Evolutionary conservation across 208 protist species (phyloP).

Genomic region (Angomonas ambiguus): DNA sequence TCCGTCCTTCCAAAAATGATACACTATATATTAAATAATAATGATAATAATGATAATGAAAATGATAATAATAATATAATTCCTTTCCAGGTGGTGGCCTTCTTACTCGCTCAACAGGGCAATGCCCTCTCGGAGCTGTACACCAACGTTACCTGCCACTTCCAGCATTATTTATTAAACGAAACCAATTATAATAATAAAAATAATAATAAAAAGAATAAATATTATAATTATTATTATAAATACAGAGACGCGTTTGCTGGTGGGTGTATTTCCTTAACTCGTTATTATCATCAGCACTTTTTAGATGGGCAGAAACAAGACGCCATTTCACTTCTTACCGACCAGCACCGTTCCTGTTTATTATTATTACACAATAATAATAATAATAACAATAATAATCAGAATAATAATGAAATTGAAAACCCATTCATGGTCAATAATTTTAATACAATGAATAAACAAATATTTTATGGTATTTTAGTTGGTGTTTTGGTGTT

Average conservation of each 20-base stretch:
- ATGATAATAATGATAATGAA: no score
- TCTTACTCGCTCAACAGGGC: constrained; percentile 57
- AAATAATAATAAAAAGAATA: constrained; percentile 16
- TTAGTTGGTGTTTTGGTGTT: background rate
- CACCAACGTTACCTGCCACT: constrained; percentile 64
- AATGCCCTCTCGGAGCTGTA: constrained; percentile 70
- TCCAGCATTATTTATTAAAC: constrained; percentile 44
- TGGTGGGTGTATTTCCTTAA: constrained; percentile 38
- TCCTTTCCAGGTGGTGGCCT: constrained; percentile 12
- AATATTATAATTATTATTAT: no score
- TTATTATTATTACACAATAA: constrained; percentile 5
- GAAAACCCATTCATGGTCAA: background rate
- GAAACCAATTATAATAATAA: no score
- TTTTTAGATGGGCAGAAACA: constrained; percentile 81
- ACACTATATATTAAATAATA: no score
- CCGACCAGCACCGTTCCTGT: constrained; percentile 57
- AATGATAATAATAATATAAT: background rate
- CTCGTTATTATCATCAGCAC: constrained; percentile 73
- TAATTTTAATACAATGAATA: background rate
- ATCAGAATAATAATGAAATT: background rate
- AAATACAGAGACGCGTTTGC: constrained; percentile 2
- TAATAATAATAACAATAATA: background rate
- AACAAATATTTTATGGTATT: background rate
- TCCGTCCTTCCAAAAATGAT: constrained; percentile 53
- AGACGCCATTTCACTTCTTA: constrained; percentile 69